Percentiles rank a stretch among this genome's conserved stretches.
These are phyloP conservation scores for Amaranthus palmeri DNA, from an alignment of 148 eudicot genomes.

Conservation along the genomic window DNA sequence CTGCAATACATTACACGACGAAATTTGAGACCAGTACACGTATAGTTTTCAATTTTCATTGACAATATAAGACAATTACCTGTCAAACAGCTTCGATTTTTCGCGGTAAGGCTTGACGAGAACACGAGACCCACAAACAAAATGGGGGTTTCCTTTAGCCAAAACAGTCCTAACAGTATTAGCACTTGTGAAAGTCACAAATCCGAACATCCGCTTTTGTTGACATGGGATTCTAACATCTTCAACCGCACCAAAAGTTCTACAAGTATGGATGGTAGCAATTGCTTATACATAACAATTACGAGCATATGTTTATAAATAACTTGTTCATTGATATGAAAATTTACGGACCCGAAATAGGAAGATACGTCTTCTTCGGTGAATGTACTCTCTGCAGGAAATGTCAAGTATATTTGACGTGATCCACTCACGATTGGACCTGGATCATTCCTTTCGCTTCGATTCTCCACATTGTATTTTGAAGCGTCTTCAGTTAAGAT, in stretches of 20 bases:
- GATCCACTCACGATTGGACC: constrained; percentile 52
- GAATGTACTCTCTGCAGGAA: constrained; percentile 66
- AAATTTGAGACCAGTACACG: neutral
- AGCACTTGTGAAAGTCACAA: constrained; percentile 44
- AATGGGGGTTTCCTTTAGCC: constrained; percentile 47
- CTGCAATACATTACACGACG: constrained; percentile 20
- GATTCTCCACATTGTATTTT: constrained; percentile 35
- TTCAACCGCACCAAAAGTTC: constrained; percentile 43
- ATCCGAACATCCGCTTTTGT: constrained; percentile 54
- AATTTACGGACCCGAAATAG: constrained; percentile 45
- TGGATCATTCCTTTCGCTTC: constrained; percentile 46
- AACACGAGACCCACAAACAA: constrained; percentile 54
- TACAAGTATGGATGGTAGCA: constrained; percentile 11
- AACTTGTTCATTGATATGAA: neutral
- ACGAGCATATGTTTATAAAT: neutral
- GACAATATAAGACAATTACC: constrained; percentile 23
- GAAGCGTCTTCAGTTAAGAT: constrained; percentile 55
- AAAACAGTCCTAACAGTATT: constrained; percentile 37
- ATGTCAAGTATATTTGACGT: constrained; percentile 59
- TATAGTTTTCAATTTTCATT: neutral
- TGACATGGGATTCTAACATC: constrained; percentile 63
- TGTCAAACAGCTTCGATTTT: constrained; percentile 36
- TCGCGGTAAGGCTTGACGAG: constrained; percentile 58
- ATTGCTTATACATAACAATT: neutral
- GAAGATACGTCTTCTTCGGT: constrained; percentile 53